A percentile compares a stretch with the other conserved stretches of the same genome.
Conservation (phyloP, 2,329 filamentous ascomycete genomes). For the Phaeosphaeria sp. region DNA sequence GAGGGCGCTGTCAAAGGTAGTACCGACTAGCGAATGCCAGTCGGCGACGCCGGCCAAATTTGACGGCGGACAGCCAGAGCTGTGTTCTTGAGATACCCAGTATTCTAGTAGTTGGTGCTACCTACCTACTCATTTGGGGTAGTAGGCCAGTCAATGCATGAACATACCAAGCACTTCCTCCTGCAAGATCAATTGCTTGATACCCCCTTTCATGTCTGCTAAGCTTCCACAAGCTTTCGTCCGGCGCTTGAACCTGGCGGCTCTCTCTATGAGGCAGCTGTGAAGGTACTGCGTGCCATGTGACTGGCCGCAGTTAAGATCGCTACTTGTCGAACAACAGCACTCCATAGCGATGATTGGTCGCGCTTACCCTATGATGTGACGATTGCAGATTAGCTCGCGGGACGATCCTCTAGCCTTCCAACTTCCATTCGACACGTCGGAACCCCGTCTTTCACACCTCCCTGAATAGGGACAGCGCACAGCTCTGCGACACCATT, state of each 20-base stretch:
- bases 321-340: background rate
- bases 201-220: background rate
- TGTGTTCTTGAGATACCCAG: background rate
- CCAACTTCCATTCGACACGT: background rate
- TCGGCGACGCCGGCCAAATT: background rate
- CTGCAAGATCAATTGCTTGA: background rate
- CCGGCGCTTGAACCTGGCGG: background rate
- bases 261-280: conserved; percentile 1
- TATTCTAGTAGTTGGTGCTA: background rate
- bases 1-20: conserved; percentile 63
- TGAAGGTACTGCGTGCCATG: background rate
- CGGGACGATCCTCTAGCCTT: conserved; percentile 10
- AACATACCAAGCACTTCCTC: background rate
- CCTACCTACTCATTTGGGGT: background rate
- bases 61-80: background rate
- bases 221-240: conserved; percentile 1
- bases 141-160: background rate
- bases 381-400: background rate
- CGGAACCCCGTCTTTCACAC: conserved; percentile 15
- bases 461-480: conserved; percentile 25
- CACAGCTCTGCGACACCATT: background rate
- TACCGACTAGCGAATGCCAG: conserved; percentile 8
- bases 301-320: conserved; percentile 1
- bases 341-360: background rate
- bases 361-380: background rate